Evolutionary conservation across 768 basidiomycete species (phyloP).

Genomic region (Suillus plorans): DNA sequence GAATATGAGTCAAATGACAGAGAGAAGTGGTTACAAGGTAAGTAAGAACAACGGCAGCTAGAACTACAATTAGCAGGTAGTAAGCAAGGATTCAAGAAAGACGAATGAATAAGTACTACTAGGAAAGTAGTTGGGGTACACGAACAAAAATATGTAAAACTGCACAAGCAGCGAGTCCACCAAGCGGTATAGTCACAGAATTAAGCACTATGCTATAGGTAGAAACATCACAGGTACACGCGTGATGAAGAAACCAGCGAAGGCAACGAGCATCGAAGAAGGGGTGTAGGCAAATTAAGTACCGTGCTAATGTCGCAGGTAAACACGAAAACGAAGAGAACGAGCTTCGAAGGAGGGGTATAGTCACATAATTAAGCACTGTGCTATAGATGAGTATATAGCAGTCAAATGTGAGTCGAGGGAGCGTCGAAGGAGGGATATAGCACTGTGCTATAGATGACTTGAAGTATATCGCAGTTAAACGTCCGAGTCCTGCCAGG

Average conservation of each 20-base stretch:
- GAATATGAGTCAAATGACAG: no score
- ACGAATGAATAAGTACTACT: not conserved
- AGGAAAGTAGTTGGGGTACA: not conserved
- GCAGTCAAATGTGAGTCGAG: not conserved
- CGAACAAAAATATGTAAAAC: not conserved
- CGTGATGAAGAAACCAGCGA: no score
- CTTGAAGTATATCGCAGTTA: no score
- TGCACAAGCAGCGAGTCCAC: not conserved
- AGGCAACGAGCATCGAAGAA: no score
- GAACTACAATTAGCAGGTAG: not conserved
- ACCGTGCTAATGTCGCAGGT: no score
- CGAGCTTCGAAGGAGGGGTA: not conserved
- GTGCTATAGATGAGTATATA: not conserved
- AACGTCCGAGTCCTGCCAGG: no score
- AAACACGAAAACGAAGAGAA: no score
- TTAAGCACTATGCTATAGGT: no score
- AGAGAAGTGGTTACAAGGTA: not conserved
- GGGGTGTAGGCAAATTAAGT: not conserved
- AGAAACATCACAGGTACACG: no score
- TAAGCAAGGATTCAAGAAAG: not conserved
- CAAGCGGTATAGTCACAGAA: no score
- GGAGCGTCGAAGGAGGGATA: no score
- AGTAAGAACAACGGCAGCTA: not conserved
- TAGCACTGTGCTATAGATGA: no score
- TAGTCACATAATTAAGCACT: not conserved